These are phyloP conservation scores for Pythium phragmiticola DNA, from an alignment of 352 stramenopile species.

Conservation along the genomic window DNA sequence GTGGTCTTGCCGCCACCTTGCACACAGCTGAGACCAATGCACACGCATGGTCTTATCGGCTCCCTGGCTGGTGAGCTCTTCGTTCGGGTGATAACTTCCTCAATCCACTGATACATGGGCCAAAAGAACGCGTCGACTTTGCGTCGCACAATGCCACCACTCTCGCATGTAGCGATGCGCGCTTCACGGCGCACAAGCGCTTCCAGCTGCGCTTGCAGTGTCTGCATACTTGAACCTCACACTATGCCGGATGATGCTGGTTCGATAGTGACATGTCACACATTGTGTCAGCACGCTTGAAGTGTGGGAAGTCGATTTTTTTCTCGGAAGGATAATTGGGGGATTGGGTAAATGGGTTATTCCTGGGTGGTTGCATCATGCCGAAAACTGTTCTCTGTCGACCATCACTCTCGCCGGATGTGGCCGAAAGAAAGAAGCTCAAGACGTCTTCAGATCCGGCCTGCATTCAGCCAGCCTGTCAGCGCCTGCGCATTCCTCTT, in stretches of 20 bases:
- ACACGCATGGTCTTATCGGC: conserved; percentile 42
- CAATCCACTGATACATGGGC: conserved; percentile 73
- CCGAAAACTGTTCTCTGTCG: conserved; percentile 18
- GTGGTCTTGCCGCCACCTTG: conserved; percentile 88
- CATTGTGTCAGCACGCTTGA: neutral
- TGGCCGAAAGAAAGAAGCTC: conserved; percentile 18
- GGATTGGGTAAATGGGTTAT: conserved; percentile 11
- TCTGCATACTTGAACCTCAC: neutral
- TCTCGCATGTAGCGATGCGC: conserved; percentile 16
- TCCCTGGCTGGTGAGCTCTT: conserved; percentile 7
- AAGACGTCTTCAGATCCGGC: neutral
- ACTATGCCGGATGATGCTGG: neutral
- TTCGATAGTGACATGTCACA: conserved; percentile 12
- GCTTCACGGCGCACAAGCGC: conserved; percentile 50
- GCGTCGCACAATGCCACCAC: conserved; percentile 41
- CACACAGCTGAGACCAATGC: conserved; percentile 78
- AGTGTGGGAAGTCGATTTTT: conserved; percentile 27
- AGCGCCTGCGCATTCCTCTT: conserved; percentile 25
- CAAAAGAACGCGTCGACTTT: conserved; percentile 76
- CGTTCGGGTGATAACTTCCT: conserved; percentile 41
- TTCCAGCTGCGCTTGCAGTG: conserved; percentile 52
- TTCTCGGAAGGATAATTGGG: conserved; percentile 4
- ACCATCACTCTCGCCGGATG: conserved; percentile 26
- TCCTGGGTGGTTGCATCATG: neutral
- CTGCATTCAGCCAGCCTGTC: conserved; percentile 6